phyloP scores from a whole-genome alignment of 1,284 basidiomycete genomes.

The Ganoderma multipileum region DNA sequence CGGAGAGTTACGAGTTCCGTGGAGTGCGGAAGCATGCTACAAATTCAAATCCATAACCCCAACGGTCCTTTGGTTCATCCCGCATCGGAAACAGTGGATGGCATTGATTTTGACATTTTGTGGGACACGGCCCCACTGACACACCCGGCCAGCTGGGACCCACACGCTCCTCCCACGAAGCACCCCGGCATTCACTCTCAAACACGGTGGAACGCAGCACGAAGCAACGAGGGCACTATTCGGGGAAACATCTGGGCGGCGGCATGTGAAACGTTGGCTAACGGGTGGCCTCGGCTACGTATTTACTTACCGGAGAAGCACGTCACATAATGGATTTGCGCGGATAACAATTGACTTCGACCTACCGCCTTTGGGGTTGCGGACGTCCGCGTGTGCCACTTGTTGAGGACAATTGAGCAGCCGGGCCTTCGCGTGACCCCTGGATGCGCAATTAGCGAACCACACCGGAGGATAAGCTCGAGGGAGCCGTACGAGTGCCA shows the following conservation, averaged over 20 bases:
- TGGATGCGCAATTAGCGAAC: too few relatives aligned
- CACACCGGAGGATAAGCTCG: background rate
- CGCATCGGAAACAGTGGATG: background rate
- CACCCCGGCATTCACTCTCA: background rate
- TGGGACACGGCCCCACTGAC: background rate
- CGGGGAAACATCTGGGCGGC: background rate
- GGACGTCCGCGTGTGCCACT: slow-evolving; percentile 5
- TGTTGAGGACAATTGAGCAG: background rate
- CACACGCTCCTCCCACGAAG: background rate
- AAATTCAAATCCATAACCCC: background rate
- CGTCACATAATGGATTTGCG: slow-evolving; percentile 11
- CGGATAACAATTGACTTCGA: slow-evolving; percentile 1
- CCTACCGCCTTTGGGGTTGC: slow-evolving; percentile 12
- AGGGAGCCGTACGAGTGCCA: background rate
- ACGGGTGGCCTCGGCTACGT: slow-evolving; percentile 14
- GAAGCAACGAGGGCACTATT: background rate
- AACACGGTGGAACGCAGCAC: background rate
- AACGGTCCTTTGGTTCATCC: background rate
- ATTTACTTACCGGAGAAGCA: slow-evolving; percentile 25
- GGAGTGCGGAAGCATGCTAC: background rate
- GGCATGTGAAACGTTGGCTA: slow-evolving; percentile 3
- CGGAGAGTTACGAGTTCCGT: background rate
- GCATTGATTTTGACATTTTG: background rate
- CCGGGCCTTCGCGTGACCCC: slow-evolving; percentile 2
- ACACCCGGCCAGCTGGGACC: background rate